phyloP scores from a whole-genome alignment of 139 green algal genomes.

The Chlamydomonas eustigma region DNA sequence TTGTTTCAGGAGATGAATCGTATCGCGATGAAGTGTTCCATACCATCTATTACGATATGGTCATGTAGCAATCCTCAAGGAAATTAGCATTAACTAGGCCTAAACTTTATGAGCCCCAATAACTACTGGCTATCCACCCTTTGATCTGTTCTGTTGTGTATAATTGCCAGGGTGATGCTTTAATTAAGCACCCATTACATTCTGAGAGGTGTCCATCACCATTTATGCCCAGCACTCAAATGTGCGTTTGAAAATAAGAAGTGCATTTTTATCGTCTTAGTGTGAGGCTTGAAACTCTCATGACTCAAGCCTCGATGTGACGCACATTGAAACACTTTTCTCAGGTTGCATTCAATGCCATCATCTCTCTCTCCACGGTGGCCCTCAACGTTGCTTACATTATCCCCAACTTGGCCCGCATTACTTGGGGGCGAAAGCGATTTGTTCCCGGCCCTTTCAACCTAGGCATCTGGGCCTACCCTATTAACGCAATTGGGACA shows the following conservation, averaged over 20 bases:
- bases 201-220: neutral
- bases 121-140: too few relatives aligned
- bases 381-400: constrained; percentile 37
- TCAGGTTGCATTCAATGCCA: constrained; percentile 39
- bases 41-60: neutral
- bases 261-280: neutral
- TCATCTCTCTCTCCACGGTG: constrained; percentile 40
- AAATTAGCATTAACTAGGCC: neutral
- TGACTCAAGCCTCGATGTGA: too few relatives aligned
- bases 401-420: constrained; percentile 19
- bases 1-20: neutral
- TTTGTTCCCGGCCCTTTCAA: constrained; percentile 36
- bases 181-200: neutral
- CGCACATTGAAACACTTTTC: too few relatives aligned
- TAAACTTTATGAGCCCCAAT: too few relatives aligned
- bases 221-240: neutral
- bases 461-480: constrained; percentile 37
- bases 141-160: too few relatives aligned
- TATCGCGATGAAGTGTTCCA: neutral
- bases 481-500: constrained; percentile 20
- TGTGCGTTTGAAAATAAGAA: neutral
- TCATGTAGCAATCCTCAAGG: neutral
- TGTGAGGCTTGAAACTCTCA: too few relatives aligned
- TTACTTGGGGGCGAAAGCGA: constrained; percentile 29
- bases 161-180: neutral